Evolutionary conservation across 2,329 filamentous ascomycete species (phyloP).

Genomic region (Cladophialophora bantiana): DNA sequence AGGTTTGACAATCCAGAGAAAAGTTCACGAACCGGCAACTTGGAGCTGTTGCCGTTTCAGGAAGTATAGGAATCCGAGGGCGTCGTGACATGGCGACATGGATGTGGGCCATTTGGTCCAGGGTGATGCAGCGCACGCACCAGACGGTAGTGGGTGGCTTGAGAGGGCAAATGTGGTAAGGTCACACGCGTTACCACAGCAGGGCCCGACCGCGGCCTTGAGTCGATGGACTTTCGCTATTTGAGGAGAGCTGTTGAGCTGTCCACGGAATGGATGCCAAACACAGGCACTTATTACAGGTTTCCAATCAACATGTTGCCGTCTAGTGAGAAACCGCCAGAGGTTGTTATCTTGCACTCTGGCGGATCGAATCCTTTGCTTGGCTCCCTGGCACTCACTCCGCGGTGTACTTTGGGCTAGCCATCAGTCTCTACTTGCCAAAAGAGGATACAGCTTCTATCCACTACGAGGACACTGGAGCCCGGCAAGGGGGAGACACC

Average conservation of each 20-base stretch:
- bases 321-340: not conserved
- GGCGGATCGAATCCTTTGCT: not conserved
- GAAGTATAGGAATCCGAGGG: slow-evolving; percentile 22
- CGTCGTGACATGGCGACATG: not conserved
- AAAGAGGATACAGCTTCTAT: slow-evolving; percentile 15
- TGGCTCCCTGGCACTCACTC: not conserved
- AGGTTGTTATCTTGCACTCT: not conserved
- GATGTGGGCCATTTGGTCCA: not conserved
- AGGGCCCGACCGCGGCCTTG: not conserved
- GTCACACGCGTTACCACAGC: not conserved
- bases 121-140: not conserved
- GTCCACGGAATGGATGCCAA: not conserved
- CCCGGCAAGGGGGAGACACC: not conserved
- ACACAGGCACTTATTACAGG: not conserved
- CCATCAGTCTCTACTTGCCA: slow-evolving; percentile 17
- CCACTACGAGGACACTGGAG: slow-evolving; percentile 2
- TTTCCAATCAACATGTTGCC: slow-evolving; percentile 9
- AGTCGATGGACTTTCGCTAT: not conserved
- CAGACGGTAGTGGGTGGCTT: not conserved
- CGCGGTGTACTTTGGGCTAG: not conserved
- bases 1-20: slow-evolving; percentile 4
- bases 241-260: not conserved
- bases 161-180: not conserved
- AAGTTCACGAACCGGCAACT: slow-evolving; percentile 27
- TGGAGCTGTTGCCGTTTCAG: slow-evolving; percentile 32